Evolutionary conservation across 768 basidiomycete genomes (phyloP).

Genomic region (Postia placenta): DNA sequence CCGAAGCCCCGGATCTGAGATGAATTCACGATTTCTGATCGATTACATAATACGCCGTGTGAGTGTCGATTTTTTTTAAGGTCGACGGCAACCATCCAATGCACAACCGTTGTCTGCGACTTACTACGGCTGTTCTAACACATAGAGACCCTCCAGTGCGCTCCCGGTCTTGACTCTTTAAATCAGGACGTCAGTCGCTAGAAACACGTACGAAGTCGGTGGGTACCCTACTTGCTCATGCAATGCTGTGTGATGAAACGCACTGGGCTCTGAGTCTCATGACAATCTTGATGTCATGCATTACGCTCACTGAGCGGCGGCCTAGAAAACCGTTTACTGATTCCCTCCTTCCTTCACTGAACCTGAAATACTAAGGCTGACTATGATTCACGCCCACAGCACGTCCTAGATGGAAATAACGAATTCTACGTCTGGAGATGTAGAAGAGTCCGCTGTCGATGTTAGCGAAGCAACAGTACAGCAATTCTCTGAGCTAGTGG

Average conservation of each 20-base stretch:
- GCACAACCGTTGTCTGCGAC: no score
- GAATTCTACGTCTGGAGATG: not conserved
- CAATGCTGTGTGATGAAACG: constrained; percentile 39
- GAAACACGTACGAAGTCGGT: no score
- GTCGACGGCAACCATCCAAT: no score
- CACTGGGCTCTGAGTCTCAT: constrained; percentile 67
- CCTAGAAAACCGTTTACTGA: constrained; percentile 66
- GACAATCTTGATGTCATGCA: constrained; percentile 47
- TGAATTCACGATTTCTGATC: no score
- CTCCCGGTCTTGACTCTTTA: no score
- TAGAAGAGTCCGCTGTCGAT: not conserved
- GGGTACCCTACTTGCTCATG: not conserved
- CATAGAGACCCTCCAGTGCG: no score
- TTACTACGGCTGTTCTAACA: no score
- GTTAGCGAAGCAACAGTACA: constrained; percentile 9
- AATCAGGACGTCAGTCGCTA: no score
- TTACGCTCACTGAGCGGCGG: constrained; percentile 48
- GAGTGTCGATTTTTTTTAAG: no score
- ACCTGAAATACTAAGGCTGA: not conserved
- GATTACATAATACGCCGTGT: no score
- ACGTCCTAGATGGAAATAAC: no score
- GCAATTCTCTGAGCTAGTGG: constrained; percentile 24
- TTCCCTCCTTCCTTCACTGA: constrained; percentile 9
- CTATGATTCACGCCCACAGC: not conserved
- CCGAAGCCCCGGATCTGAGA: no score